Conservation (phyloP, 306 rosid genomes). For the Mimosa pudica region DNA sequence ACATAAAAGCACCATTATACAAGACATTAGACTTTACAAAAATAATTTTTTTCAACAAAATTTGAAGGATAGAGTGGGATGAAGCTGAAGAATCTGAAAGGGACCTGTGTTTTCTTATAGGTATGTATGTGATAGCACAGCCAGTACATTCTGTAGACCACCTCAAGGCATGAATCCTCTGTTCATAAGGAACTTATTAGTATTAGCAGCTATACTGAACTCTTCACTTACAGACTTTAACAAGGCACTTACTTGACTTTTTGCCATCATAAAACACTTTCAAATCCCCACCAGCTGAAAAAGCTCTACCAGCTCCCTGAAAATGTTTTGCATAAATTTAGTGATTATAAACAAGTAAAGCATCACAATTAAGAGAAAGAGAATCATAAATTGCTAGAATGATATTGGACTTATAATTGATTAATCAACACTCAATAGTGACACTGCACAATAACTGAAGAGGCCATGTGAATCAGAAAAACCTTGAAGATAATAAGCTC, state of each 20-base stretch:
- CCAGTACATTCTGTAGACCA: constrained; percentile 92
- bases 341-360: neutral
- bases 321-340: constrained; percentile 24
- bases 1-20: constrained; percentile 23
- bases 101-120: constrained; percentile 87
- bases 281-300: constrained; percentile 93
- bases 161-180: constrained; percentile 90
- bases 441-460: neutral
- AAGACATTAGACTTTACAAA: constrained; percentile 15
- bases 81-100: constrained; percentile 21
- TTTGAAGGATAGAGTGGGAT: neutral
- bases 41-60: neutral
- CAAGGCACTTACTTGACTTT: constrained; percentile 52
- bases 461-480: constrained; percentile 29
- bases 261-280: constrained; percentile 85
- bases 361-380: neutral
- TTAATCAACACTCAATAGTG: neutral
- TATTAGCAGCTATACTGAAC: neutral
- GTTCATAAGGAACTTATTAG: constrained; percentile 40
- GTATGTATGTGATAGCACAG: constrained; percentile 86
- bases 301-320: constrained; percentile 94
- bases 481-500: constrained; percentile 86
- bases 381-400: constrained; percentile 4
- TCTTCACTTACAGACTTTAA: constrained; percentile 19
- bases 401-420: neutral